A percentile compares a stretch with the other conserved stretches of the same genome.
These are phyloP conservation scores for Phyllosticta capitalensis DNA, from an alignment of 2,329 filamentous ascomycete genomes.

Conservation along the genomic window DNA sequence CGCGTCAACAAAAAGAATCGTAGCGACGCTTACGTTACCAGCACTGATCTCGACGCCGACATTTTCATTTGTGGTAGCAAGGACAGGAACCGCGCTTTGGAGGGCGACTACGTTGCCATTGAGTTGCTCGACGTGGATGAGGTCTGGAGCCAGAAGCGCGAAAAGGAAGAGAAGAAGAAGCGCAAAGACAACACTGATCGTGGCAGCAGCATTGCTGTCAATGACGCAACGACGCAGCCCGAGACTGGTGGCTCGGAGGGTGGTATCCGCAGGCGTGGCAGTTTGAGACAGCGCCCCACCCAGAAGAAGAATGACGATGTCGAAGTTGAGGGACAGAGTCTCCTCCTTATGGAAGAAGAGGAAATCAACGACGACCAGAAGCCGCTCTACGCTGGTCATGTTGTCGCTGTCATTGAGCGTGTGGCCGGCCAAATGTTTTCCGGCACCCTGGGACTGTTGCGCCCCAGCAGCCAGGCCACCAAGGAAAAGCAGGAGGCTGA, in stretches of 20 bases:
- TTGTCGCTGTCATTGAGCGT: constrained; percentile 94
- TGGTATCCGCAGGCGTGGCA: constrained; percentile 83
- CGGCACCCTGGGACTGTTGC: constrained; percentile 83
- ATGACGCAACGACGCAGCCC: constrained; percentile 47
- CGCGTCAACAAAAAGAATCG: constrained; percentile 99
- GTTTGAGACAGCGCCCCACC: constrained; percentile 88
- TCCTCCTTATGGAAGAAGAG: constrained; percentile 94
- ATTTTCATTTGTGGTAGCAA: constrained; percentile 99
- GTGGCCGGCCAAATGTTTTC: constrained; percentile 99
- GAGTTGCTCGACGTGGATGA: constrained; percentile 97
- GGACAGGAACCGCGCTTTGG: constrained; percentile 90
- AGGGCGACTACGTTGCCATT: constrained; percentile 90
- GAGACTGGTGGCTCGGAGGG: constrained; percentile 62
- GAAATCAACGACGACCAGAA: constrained; percentile 98
- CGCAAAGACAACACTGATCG: constrained; percentile 95
- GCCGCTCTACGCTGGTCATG: constrained; percentile 90
- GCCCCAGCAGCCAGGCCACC: constrained; percentile 94
- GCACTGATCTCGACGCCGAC: constrained; percentile 87
- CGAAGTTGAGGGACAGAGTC: constrained; percentile 93
- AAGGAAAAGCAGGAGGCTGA: constrained; percentile 99
- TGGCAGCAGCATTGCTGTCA: constrained; percentile 64
- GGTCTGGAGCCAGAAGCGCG: constrained; percentile 96
- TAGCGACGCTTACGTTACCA: constrained; percentile 95
- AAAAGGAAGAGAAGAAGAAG: constrained; percentile 99
- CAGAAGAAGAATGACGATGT: constrained; percentile 99